Base-by-base conservation (phyloP, 2,329 filamentous ascomycete genomes). In the Colletotrichum sp. region DNA sequence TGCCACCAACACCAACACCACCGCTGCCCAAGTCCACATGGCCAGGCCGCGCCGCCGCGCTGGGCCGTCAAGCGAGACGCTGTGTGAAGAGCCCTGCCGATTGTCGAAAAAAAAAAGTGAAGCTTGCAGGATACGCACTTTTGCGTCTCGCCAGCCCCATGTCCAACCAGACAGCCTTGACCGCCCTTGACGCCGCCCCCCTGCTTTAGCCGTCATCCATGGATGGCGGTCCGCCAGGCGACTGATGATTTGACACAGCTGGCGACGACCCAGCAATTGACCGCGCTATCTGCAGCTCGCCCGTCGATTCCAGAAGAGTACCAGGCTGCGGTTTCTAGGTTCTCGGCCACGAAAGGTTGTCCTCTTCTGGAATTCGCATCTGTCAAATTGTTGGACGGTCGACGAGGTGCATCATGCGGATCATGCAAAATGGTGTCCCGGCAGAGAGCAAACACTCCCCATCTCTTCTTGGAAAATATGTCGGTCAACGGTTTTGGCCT, bases 401-500 rank as follows among this genome's bases (percentile, higher is more conserved):
- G 71, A 64, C 34, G 26, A 62, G 70, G 34, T 65, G 71, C 64
- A 69, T 55, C 26, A 49, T 65, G 64, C 64, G 36, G 74, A 67
- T 28, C 49, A 59, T 26, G 21, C 64, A 52, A 76, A 49, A 73
- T 64, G 59, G 69, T 60, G 21, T 62, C 69, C 57, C 65, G 24
- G 70, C 65, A 74, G 63, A 76, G 44, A 30, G 69, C 73, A 76
- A 59, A 76, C 57, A 32, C 26, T 36, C 59, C 57, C 30, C 52
- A 34, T 71, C 34, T 59, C 57, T 39, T 69, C 65, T 65, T 63
- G 64, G 57, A 69, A 74, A 74, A 55, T 55, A 24, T 76, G 74
- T 65, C 74, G 74, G 74, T 65, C 74, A 60, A 76, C 64, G 65
- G 9, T 73, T 73, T 69, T 36, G 74, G 70, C 49, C 49, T 65